Evolutionary conservation across 129 eudicot genomes (phyloP).

Genomic region (Smallanthus sonchifolius): DNA sequence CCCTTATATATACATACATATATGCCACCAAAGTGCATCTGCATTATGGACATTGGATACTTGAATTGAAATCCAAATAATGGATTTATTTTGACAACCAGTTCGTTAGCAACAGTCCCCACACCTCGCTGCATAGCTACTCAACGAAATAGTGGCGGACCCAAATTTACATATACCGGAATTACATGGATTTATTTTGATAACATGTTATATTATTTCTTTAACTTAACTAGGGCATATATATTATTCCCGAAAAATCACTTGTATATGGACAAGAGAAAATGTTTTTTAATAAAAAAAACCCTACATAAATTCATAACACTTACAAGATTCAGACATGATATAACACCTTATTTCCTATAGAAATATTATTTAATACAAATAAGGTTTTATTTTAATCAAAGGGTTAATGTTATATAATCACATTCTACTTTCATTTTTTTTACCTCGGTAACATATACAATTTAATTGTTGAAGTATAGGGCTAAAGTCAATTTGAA

Average conservation of each 20-base stretch:
- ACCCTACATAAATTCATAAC: not conserved
- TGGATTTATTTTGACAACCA: conserved; percentile 13
- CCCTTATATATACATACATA: conserved; percentile 21
- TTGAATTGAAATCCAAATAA: conserved; percentile 6
- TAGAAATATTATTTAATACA: no score
- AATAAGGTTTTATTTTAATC: no score
- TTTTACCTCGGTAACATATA: not conserved
- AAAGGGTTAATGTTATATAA: no score
- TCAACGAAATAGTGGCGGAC: conserved; percentile 13
- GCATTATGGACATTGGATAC: not conserved
- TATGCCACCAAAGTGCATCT: not conserved
- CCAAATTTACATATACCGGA: not conserved
- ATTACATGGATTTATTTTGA: not conserved
- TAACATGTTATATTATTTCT: not conserved
- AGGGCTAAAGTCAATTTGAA: no score
- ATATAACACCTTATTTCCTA: no score
- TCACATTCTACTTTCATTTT: not conserved
- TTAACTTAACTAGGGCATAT: not conserved
- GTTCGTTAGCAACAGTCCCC: conserved; percentile 21
- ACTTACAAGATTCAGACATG: not conserved
- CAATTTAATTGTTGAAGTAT: no score
- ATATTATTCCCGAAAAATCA: not conserved
- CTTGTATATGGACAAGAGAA: not conserved
- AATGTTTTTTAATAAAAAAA: not conserved
- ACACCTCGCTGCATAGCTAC: conserved; percentile 29